A percentile compares a stretch with the other conserved stretches of the same genome.
phyloP scores from a whole-genome alignment of 106 monocot species.

The Dioscorea dumetorum region DNA sequence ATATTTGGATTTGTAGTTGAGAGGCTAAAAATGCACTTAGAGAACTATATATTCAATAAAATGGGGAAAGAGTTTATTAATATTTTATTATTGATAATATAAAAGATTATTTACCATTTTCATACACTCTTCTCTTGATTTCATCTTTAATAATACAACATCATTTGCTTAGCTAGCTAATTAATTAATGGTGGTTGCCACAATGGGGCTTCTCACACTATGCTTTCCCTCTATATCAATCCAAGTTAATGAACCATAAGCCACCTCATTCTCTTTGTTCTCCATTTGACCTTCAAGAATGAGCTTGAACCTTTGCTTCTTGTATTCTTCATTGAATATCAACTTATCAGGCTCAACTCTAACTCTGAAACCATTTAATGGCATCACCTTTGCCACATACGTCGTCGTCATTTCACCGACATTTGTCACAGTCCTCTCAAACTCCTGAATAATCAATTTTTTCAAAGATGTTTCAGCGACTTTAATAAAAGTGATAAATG shows the following conservation, averaged over 20 bases:
- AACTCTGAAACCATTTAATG: constrained; percentile 32
- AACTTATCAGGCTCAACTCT: constrained; percentile 38
- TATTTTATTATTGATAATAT: no score
- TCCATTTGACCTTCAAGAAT: constrained; percentile 23
- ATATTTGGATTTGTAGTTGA: no score
- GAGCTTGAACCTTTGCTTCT: constrained; percentile 46
- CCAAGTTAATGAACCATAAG: constrained; percentile 33
- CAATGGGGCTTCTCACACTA: constrained; percentile 42
- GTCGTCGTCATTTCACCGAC: constrained; percentile 32
- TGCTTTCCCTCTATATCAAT: constrained; percentile 20
- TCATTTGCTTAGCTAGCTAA: background rate
- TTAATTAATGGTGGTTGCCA: constrained; percentile 4
- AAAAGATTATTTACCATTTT: no score
- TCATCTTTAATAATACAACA: background rate
- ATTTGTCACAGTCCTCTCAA: constrained; percentile 57
- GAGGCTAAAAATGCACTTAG: no score
- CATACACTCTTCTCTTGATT: no score
- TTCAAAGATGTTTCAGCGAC: background rate
- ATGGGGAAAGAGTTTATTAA: no score
- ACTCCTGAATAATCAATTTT: constrained; percentile 3
- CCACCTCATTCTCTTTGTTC: constrained; percentile 11
- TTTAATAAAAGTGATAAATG: constrained; percentile 35
- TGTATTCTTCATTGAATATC: constrained; percentile 30
- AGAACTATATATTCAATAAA: no score
- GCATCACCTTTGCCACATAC: constrained; percentile 34